Conservation (phyloP, 2,329 filamentous ascomycete genomes). For the Diatrype stigma region DNA sequence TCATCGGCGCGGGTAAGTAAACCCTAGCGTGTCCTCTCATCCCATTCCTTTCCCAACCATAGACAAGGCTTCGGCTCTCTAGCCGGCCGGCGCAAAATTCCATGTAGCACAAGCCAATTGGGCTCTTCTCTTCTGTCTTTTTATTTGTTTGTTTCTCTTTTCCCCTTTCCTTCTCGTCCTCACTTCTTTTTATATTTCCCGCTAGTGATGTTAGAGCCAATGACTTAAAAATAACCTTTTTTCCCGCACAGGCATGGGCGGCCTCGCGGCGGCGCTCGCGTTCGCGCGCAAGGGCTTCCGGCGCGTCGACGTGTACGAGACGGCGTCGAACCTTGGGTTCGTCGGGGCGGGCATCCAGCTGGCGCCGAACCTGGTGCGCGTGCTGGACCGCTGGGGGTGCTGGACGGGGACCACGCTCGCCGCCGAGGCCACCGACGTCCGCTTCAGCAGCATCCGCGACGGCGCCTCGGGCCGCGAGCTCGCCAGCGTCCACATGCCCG, state of each 20-base stretch:
- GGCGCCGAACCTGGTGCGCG: slow-evolving; percentile 75
- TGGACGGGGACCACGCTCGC: slow-evolving; percentile 61
- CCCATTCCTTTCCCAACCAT: too few relatives aligned
- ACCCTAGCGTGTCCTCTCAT: background rate
- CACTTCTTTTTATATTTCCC: too few relatives aligned
- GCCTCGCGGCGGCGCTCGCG: slow-evolving; percentile 66
- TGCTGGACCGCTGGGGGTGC: slow-evolving; percentile 68
- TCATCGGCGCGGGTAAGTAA: slow-evolving; percentile 44
- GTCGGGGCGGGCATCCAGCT: slow-evolving; percentile 83
- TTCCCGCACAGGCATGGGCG: slow-evolving; percentile 67
- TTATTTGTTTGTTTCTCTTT: too few relatives aligned
- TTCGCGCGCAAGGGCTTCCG: slow-evolving; percentile 73
- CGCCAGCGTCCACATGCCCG: slow-evolving; percentile 63
- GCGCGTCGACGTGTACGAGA: slow-evolving; percentile 70
- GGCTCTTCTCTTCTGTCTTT: too few relatives aligned
- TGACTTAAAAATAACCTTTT: background rate
- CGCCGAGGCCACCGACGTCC: slow-evolving; percentile 65
- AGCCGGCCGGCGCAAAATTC: too few relatives aligned
- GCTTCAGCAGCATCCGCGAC: slow-evolving; percentile 70
- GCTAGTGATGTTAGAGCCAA: too few relatives aligned
- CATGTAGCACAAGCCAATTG: too few relatives aligned
- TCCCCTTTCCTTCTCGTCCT: too few relatives aligned
- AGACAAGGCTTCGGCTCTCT: too few relatives aligned
- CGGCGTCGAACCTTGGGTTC: slow-evolving; percentile 69
- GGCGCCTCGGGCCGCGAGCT: slow-evolving; percentile 67